phyloP scores from a whole-genome alignment of 1,139 yeast genomes.

The Debaryomyces fabryi region DNA sequence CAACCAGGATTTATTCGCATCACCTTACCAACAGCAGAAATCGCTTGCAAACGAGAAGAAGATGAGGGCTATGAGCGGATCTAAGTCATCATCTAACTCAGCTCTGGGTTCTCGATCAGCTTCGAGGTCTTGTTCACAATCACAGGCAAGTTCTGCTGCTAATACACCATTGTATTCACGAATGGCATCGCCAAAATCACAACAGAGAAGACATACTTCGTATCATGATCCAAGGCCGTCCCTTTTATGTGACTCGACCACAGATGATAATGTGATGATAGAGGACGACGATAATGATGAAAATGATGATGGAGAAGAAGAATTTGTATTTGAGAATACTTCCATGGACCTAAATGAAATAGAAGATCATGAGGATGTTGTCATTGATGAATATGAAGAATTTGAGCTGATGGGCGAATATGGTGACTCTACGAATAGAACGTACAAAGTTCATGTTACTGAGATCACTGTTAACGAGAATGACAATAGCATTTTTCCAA shows the following conservation, averaged over 20 bases:
- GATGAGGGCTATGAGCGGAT: constrained; percentile 29
- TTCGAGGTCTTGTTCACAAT: constrained; percentile 8
- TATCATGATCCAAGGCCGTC: constrained; percentile 33
- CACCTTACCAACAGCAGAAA: constrained; percentile 62
- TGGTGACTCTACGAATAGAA: constrained; percentile 28
- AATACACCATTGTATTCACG: constrained; percentile 1
- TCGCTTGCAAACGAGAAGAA: constrained; percentile 45
- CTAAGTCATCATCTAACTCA: constrained; percentile 14
- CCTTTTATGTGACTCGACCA: constrained; percentile 16
- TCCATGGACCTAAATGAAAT: constrained; percentile 16
- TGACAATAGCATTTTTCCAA: constrained; percentile 31
- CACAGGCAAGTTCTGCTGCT: neutral
- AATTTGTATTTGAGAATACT: constrained; percentile 7
- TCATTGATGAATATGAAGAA: constrained; percentile 28
- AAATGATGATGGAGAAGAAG: constrained; percentile 7
- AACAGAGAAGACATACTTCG: constrained; percentile 37
- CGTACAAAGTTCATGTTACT: constrained; percentile 53
- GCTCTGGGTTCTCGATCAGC: constrained; percentile 15
- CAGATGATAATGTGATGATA: constrained; percentile 10
- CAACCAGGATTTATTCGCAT: constrained; percentile 74
- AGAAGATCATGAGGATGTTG: constrained; percentile 22
- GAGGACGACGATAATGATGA: constrained; percentile 15
- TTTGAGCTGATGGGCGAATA: constrained; percentile 27
- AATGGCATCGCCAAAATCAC: neutral
- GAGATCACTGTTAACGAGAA: constrained; percentile 53